Base-by-base conservation (phyloP, 768 basidiomycete species). In the Pulveroboletus ravenelii region DNA sequence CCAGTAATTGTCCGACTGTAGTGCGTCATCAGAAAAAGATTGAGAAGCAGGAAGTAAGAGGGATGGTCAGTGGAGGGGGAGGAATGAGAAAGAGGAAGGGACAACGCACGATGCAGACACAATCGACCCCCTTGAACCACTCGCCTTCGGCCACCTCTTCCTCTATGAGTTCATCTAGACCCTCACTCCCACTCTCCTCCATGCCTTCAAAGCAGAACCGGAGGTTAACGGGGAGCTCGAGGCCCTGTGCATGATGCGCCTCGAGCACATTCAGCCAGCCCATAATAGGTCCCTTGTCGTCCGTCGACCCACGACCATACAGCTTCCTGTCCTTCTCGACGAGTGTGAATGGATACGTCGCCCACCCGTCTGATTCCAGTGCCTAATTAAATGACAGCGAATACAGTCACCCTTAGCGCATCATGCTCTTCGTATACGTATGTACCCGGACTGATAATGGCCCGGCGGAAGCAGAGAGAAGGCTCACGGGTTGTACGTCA, bases 201-300 rank as follows among this genome's bases (percentile, higher is more conserved):
- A 96, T 98, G 5, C 89, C 94, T 67, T 98, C 95, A 60, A 98
- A 93, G 75, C 89, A 91, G 74, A 89, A 84, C 56, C 82, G 81
- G 48, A 97, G 70, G 65, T 97, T 96, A 25, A 97, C 92, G 1
- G 94, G 94, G 17, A 96, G 78, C 32, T 81, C 79, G 40, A 81
- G 72, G 17, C 79, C 74, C 40, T 79, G 78, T 47, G 81, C 72
- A 43, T 78, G 71, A 50, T 95, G 92, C 48, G 89, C 93, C 60
- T 95, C 85, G 40, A 96, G 75, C 39, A 93, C 85, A 62, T 93
- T 93, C 51, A 95, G 68, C 92, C 92, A 94, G 13, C 87, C 92
- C 9, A 91, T 70, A 37, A 94, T 75, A 13, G 91, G 91, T 0
- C 92, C 92, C 69, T 95, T 95, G 74, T 94, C 93, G 65, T 94